phyloP scores from a whole-genome alignment of 352 stramenopile species.

The Phytopythium sindhum region DNA sequence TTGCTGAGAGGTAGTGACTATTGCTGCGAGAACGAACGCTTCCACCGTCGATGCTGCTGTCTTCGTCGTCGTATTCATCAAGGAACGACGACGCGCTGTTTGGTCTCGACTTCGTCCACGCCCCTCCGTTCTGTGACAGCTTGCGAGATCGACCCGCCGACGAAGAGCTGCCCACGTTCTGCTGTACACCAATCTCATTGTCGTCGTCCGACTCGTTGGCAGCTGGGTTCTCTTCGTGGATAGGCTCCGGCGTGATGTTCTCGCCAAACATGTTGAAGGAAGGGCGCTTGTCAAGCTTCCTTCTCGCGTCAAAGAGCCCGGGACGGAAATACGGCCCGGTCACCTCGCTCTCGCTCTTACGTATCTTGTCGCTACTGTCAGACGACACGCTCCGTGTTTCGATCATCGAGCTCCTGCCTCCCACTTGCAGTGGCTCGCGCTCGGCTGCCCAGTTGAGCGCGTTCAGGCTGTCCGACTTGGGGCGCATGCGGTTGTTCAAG shows the following conservation, averaged over 20 bases:
- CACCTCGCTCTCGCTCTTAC: constrained; percentile 17
- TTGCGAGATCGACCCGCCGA: constrained; percentile 15
- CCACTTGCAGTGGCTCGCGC: constrained; percentile 11
- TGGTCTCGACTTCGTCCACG: constrained; percentile 14
- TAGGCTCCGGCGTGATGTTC: constrained; percentile 36
- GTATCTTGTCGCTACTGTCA: constrained; percentile 14
- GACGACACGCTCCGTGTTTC: constrained; percentile 19
- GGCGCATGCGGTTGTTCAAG: constrained; percentile 26
- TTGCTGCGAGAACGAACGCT: constrained; percentile 15
- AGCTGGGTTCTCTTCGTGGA: constrained; percentile 61
- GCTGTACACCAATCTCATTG: constrained; percentile 2
- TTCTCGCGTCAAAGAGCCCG: constrained; percentile 42
- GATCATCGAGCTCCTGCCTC: constrained; percentile 32
- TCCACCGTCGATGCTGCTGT: constrained; percentile 22
- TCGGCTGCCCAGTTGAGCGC: constrained; percentile 22
- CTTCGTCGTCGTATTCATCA: constrained; percentile 29
- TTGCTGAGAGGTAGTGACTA: background rate
- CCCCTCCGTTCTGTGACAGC: constrained; percentile 16
- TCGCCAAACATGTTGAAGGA: constrained; percentile 69
- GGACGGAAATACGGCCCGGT: constrained; percentile 22
- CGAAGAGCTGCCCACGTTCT: background rate
- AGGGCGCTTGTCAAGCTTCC: constrained; percentile 59
- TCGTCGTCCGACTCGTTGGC: constrained; percentile 51
- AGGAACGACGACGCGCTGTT: constrained; percentile 30
- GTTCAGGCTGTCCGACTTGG: constrained; percentile 47